Conservation (phyloP, 345 rosid species). For the Punica granatum region DNA sequence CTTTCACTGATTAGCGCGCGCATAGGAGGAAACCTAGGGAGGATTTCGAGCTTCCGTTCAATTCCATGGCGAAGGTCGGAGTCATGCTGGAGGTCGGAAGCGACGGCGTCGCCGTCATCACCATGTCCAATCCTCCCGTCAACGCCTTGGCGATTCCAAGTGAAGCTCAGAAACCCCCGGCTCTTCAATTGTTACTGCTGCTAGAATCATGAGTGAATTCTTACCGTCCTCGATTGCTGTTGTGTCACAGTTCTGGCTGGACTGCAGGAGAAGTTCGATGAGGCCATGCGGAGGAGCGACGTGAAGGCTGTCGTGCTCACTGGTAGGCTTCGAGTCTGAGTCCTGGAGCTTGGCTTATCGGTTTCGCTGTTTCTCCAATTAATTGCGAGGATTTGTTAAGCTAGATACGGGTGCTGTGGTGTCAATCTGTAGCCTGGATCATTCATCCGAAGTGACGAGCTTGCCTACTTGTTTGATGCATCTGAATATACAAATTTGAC, state of each 20-base stretch:
- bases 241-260: constrained; percentile 52
- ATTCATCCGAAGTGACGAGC: neutral
- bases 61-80: constrained; percentile 41
- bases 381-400: neutral
- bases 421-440: neutral
- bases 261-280: constrained; percentile 61
- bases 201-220: neutral
- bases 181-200: neutral
- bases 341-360: neutral
- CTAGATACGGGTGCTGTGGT: neutral
- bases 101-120: constrained; percentile 87
- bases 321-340: constrained; percentile 25
- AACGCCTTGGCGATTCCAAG: constrained; percentile 75
- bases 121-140: constrained; percentile 92
- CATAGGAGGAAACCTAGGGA: neutral
- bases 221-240: neutral
- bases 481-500: neutral
- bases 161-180: constrained; percentile 11
- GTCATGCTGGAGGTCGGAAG: constrained; percentile 67
- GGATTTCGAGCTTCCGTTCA: neutral
- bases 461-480: neutral
- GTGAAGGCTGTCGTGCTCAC: constrained; percentile 80
- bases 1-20: neutral
- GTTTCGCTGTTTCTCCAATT: neutral
- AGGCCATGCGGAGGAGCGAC: constrained; percentile 64